A percentile compares a stretch with the other conserved stretches of the same genome.
Evolutionary conservation across 2,329 filamentous ascomycete species (phyloP).

Genomic region (Calonectria crousiana): DNA sequence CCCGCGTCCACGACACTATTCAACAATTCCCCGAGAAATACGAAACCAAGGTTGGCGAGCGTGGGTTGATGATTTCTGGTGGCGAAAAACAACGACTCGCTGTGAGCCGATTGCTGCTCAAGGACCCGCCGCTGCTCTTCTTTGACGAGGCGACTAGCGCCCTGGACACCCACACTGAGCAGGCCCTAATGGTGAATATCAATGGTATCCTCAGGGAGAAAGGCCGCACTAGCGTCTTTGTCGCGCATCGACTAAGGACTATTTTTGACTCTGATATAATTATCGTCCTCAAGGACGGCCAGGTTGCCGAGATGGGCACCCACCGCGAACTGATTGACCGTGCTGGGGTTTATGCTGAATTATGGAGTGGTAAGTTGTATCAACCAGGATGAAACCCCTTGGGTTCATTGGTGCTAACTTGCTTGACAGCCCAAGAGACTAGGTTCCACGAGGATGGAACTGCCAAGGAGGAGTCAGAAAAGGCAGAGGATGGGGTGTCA

Average conservation of each 20-base stretch:
- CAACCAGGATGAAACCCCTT: background rate
- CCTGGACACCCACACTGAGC: constrained; percentile 93
- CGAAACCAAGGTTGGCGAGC: constrained; percentile 89
- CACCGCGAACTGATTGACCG: constrained; percentile 85
- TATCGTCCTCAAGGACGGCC: constrained; percentile 87
- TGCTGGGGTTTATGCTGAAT: constrained; percentile 85
- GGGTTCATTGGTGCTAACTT: constrained; percentile 23
- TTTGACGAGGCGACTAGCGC: constrained; percentile 96
- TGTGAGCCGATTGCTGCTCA: constrained; percentile 84
- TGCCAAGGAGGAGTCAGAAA: constrained; percentile 51
- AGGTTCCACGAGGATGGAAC: constrained; percentile 63
- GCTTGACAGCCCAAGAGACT: constrained; percentile 69
- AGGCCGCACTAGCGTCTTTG: constrained; percentile 89
- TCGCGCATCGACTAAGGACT: constrained; percentile 91
- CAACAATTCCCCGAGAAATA: constrained; percentile 88
- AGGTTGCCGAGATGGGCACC: constrained; percentile 89
- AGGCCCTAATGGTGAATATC: constrained; percentile 90
- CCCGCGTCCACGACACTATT: constrained; percentile 87
- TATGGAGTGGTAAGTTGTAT: constrained; percentile 83
- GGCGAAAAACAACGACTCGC: constrained; percentile 95
- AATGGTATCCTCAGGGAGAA: constrained; percentile 93
- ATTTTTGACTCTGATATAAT: constrained; percentile 96
- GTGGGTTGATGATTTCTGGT: constrained; percentile 96
- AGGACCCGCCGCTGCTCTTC: constrained; percentile 90
- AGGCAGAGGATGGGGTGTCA: constrained; percentile 25